A percentile compares a stretch with the other conserved stretches of the same genome.
Evolutionary conservation across 768 basidiomycete genomes (phyloP).

Genomic region (Kondoa subrosea): DNA sequence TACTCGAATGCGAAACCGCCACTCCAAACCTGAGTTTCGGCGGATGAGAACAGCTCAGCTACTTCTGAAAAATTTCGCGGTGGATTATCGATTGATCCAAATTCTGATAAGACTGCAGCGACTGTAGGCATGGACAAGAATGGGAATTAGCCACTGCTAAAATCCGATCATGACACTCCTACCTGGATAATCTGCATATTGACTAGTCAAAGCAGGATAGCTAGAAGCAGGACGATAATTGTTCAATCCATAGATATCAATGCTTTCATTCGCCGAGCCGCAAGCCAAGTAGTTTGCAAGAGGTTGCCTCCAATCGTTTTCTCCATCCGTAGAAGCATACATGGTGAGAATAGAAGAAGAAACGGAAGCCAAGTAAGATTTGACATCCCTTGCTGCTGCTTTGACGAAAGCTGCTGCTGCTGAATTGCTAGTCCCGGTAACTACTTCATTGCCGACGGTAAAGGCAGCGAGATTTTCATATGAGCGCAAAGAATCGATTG

Average conservation of each 20-base stretch:
- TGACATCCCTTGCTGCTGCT: neutral
- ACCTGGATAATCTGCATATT: neutral
- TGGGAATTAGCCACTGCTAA: too few relatives aligned
- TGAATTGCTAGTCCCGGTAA: neutral
- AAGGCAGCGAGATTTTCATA: neutral
- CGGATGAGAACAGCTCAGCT: neutral
- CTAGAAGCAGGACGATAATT: neutral
- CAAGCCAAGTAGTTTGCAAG: neutral
- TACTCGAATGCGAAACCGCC: neutral
- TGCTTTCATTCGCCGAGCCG: neutral
- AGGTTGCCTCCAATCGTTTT: neutral
- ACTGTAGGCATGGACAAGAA: neutral
- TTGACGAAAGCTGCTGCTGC: neutral
- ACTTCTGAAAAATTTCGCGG: neutral
- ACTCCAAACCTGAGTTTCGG: neutral
- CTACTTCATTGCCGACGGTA: slow-evolving; percentile 8
- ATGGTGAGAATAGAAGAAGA: neutral
- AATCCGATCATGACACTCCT: neutral
- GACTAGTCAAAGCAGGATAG: neutral
- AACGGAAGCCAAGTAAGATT: neutral
- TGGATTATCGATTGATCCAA: neutral
- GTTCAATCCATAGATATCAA: slow-evolving; percentile 2
- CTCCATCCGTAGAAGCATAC: slow-evolving; percentile 2
- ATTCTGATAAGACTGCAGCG: neutral
- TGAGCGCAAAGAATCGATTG: neutral